These are phyloP conservation scores for Hibiscus tridactylites DNA, from an alignment of 345 rosid species.

Conservation along the genomic window DNA sequence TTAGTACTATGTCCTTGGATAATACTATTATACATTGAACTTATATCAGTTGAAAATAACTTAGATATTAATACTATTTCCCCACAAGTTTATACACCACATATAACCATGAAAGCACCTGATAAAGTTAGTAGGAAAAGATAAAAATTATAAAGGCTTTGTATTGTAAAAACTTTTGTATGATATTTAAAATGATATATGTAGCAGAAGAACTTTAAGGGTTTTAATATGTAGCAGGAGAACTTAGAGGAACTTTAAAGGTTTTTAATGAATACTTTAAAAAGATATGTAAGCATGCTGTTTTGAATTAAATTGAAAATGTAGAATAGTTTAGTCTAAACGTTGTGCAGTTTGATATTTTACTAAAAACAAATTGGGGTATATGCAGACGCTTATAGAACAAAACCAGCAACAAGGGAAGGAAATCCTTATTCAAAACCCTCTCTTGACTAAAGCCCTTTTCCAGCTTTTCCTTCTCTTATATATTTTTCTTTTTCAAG, in stretches of 20 bases:
- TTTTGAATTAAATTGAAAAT: no score
- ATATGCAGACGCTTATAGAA: no score
- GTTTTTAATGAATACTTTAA: no score
- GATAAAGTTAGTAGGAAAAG: not conserved
- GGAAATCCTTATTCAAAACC: no score
- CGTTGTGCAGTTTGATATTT: no score
- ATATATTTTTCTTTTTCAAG: no score
- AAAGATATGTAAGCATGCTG: no score
- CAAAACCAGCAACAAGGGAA: no score
- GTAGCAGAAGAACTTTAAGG: not conserved
- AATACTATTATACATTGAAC: not conserved
- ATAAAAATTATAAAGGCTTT: not conserved
- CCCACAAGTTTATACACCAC: not conserved
- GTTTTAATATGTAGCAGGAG: not conserved
- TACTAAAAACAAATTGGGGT: no score
- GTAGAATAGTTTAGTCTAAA: no score
- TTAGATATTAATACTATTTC: not conserved
- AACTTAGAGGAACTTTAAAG: not conserved
- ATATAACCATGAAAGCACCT: not conserved
- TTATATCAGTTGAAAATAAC: not conserved
- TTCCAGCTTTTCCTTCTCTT: no score
- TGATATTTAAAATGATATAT: not conserved
- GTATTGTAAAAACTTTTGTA: not conserved
- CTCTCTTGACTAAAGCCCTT: no score
- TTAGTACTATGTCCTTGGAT: not conserved